A percentile compares a stretch with the other conserved stretches of the same genome.
phyloP scores from a whole-genome alignment of 2,329 filamentous ascomycete genomes.

The Alternaria postmessia region DNA sequence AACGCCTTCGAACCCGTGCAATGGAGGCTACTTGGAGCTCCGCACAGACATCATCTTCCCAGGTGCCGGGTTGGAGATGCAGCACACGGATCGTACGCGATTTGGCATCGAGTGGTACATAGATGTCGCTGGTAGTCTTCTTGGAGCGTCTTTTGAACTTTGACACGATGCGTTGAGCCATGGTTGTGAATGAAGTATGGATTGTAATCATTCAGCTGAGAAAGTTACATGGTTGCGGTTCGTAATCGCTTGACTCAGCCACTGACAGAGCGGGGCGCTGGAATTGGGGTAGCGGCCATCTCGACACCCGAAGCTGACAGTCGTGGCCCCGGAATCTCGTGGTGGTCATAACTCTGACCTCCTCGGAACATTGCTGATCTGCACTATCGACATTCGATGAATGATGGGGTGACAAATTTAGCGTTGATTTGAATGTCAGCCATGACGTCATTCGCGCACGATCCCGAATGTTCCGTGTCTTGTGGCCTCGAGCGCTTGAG shows the following conservation, averaged over 20 bases:
- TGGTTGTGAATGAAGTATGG: neutral
- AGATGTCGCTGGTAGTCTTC: neutral
- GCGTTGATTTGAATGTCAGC: neutral
- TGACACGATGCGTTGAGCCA: slow-evolving; percentile 10
- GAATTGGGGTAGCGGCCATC: neutral
- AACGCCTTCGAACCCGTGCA: slow-evolving; percentile 10
- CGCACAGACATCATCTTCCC: slow-evolving; percentile 12
- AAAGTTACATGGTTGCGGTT: neutral
- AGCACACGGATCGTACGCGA: slow-evolving; percentile 16
- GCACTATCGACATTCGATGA: neutral
- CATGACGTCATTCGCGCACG: slow-evolving; percentile 13
- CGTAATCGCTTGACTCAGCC: slow-evolving; percentile 2
- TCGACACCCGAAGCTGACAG: neutral
- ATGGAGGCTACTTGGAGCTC: slow-evolving; percentile 16
- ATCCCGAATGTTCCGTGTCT: neutral
- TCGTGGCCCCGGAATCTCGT: neutral
- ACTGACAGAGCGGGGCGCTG: neutral
- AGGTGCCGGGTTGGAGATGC: slow-evolving; percentile 15
- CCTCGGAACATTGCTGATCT: neutral
- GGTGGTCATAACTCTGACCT: neutral
- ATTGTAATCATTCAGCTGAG: neutral
- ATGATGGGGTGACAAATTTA: neutral
- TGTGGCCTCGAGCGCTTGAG: neutral
- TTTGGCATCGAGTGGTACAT: neutral
- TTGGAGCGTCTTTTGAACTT: slow-evolving; percentile 1